These are phyloP conservation scores for Globisporangium canariense DNA, from an alignment of 352 stramenopile genomes.

Conservation along the genomic window DNA sequence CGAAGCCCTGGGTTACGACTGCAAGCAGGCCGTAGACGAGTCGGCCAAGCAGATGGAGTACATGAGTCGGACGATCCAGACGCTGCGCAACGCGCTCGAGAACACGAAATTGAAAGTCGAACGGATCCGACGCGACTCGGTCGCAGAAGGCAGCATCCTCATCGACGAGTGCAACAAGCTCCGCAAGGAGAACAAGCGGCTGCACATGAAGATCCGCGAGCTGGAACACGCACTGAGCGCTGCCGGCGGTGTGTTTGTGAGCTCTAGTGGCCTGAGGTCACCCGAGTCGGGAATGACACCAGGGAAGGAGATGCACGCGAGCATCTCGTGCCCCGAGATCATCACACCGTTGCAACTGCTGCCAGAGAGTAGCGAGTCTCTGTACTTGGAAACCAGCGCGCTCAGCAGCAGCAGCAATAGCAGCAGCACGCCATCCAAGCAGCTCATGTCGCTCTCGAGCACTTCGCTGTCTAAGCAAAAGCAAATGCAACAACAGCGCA, in stretches of 20 bases:
- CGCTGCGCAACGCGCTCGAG: constrained; percentile 53
- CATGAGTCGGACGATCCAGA: constrained; percentile 75
- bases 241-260: constrained; percentile 7
- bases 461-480: constrained; percentile 33
- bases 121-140: constrained; percentile 61
- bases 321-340: constrained; percentile 35
- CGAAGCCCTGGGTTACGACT: constrained; percentile 64
- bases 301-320: constrained; percentile 21
- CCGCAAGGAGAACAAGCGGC: constrained; percentile 68
- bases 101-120: constrained; percentile 68
- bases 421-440: constrained; percentile 15
- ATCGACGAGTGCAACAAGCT: constrained; percentile 82
- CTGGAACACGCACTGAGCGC: constrained; percentile 39
- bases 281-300: constrained; percentile 1
- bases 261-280: constrained; percentile 13
- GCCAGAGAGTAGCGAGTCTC: constrained; percentile 18
- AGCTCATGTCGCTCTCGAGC: constrained; percentile 25
- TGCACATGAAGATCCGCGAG: constrained; percentile 63
- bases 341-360: constrained; percentile 17
- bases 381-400: constrained; percentile 16
- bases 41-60: constrained; percentile 80
- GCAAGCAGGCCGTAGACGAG: constrained; percentile 70
- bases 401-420: constrained; percentile 10
- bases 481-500: constrained; percentile 24
- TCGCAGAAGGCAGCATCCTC: constrained; percentile 73